phyloP scores from a whole-genome alignment of 2,329 filamentous ascomycete genomes.

The Monosporascus sp. region DNA sequence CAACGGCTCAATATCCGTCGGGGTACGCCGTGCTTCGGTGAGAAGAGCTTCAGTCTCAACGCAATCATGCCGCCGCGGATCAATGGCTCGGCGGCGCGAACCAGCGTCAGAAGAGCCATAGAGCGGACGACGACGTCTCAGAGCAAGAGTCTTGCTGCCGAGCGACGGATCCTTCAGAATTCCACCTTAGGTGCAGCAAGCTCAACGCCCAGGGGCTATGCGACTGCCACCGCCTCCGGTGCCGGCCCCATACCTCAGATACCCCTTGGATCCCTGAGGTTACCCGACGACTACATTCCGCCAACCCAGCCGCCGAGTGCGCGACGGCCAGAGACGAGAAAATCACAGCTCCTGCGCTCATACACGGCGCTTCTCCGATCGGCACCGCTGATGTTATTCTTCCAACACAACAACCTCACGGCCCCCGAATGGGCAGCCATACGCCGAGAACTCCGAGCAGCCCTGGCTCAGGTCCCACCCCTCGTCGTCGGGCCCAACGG shows the following conservation, averaged over 20 bases:
- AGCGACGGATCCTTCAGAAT: too few relatives aligned
- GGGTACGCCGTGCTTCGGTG: not conserved
- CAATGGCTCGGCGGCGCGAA: slow-evolving; percentile 15
- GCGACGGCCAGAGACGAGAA: slow-evolving; percentile 78
- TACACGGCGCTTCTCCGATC: slow-evolving; percentile 87
- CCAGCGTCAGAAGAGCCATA: slow-evolving; percentile 16
- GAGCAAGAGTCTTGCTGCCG: not conserved
- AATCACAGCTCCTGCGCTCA: slow-evolving; percentile 78
- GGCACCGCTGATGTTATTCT: slow-evolving; percentile 78
- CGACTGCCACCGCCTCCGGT: slow-evolving; percentile 10
- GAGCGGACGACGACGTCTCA: slow-evolving; percentile 8
- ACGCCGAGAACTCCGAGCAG: slow-evolving; percentile 58
- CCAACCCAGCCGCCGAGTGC: slow-evolving; percentile 81
- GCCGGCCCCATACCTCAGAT: slow-evolving; percentile 4
- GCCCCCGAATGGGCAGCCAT: slow-evolving; percentile 71
- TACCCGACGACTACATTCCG: slow-evolving; percentile 47
- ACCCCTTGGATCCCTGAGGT: slow-evolving; percentile 20
- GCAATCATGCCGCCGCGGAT: slow-evolving; percentile 20
- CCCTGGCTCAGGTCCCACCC: slow-evolving; percentile 36
- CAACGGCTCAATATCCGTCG: not conserved
- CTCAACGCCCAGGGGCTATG: slow-evolving; percentile 17
- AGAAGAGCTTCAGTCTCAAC: not conserved
- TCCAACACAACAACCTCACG: slow-evolving; percentile 65
- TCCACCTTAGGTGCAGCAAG: not conserved
- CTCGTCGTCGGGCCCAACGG: slow-evolving; percentile 29